phyloP scores from a whole-genome alignment of 176 grass and related monocot species.

The Saccharum spontaneum region DNA sequence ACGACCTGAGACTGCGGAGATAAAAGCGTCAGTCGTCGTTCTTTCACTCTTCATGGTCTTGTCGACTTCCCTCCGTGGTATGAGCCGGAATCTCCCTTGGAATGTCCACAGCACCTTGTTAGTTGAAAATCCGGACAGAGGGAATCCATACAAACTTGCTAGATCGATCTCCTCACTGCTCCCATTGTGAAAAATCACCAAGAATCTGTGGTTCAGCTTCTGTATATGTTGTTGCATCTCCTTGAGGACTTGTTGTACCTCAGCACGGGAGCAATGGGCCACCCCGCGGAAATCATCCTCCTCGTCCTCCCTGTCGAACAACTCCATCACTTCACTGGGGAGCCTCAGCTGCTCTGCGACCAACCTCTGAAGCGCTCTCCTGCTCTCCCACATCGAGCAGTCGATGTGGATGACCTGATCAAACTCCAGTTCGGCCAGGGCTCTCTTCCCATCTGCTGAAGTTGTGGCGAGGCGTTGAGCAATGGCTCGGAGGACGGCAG shows the following conservation, averaged over 20 bases:
- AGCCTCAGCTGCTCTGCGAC: not conserved
- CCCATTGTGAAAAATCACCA: not conserved
- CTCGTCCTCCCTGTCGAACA: not conserved
- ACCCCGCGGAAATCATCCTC: not conserved
- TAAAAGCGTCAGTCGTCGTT: too few species aligned
- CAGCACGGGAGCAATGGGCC: not conserved
- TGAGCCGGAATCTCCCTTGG: not conserved
- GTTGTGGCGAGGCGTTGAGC: not conserved
- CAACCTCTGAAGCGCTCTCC: not conserved
- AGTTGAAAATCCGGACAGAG: not conserved
- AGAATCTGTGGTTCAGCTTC: not conserved
- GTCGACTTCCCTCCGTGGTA: not conserved
- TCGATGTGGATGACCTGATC: not conserved
- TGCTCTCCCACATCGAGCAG: slow-evolving; percentile 16
- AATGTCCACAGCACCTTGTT: slow-evolving; percentile 12
- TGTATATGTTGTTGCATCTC: not conserved
- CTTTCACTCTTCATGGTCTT: not conserved
- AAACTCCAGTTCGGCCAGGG: not conserved
- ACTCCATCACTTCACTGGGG: not conserved
- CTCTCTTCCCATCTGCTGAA: not conserved
- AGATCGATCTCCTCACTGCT: not conserved
- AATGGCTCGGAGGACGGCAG: not conserved
- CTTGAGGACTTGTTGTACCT: fast-evolving
- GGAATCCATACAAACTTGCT: not conserved
- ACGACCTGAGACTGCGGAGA: too few species aligned